Base-by-base conservation (phyloP, 371 early-diverging fungal species). In the Mucor mucedo region DNA sequence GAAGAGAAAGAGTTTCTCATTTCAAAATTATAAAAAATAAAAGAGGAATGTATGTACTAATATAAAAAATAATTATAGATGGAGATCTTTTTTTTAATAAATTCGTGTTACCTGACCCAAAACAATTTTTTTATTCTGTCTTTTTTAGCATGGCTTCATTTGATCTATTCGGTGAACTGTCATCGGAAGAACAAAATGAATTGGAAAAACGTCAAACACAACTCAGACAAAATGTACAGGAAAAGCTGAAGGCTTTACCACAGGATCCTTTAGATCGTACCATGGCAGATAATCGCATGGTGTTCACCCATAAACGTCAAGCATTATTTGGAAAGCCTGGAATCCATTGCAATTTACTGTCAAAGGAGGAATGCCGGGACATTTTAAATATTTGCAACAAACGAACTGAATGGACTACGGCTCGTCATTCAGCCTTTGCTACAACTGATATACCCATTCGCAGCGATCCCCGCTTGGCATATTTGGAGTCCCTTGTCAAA, bases 351-450 rank as follows among this genome's bases (percentile, higher is more conserved):
- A 60, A 69, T 3, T 38, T 75, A 27, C 72, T 84, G 6, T 58
- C 73, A 1, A 5, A 14, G 2, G 29, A 35, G 0, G 76, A 84
- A 63, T 78, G 81, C 29, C 52, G 68, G 5, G 27, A 11, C 13
- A 69, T 84, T 30, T 55, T 83, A n/a, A 47, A 64, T 2, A 39
- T 58, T n/a, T 71, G 70, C 11, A 13, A 38, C 3, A 42, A 59
- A 11, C 52, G 65, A 29, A 47, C 62, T 1, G 72, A 71, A 8
- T 86, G 87, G 87, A 75, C 76, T 1, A 72, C 65, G 0, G 66
- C 65, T 11, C 79, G 87, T 0, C 87, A 87, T 66, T 81, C 80
- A 14, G 83, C 85, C 0, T 84, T 85, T 66, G 72, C 85, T 1
- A 87, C 87, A 0, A 70, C 73, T 0, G 87, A 87, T 57, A 71